Evolutionary conservation across 202 grass and related monocot genomes (phyloP).

Genomic region (Elaeis oleifera): DNA sequence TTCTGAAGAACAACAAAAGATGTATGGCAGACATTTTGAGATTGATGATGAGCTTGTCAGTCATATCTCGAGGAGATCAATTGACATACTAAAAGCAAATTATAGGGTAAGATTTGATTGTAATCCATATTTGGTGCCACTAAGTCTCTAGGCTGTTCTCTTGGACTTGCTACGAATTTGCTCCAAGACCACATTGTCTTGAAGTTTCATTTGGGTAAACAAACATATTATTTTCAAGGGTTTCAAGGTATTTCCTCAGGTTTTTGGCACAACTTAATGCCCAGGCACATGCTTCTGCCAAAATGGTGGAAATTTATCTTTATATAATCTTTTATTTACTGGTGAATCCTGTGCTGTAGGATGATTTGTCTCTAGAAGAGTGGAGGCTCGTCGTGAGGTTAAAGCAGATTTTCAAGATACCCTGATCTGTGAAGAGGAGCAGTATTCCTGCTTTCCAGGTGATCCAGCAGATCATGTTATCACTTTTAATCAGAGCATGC

Average conservation of each 20-base stretch:
- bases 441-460: neutral
- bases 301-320: neutral
- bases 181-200: too few relatives aligned
- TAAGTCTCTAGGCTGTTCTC: too few relatives aligned
- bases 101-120: conserved; percentile 54
- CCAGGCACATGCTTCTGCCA: too few relatives aligned
- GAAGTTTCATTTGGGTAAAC: too few relatives aligned
- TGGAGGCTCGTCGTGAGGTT: conserved; percentile 35
- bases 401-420: conserved; percentile 39
- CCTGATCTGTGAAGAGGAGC: neutral
- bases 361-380: conserved; percentile 36
- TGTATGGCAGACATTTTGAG: conserved; percentile 69
- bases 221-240: too few relatives aligned
- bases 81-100: conserved; percentile 70
- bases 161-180: too few relatives aligned
- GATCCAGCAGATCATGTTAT: too few relatives aligned
- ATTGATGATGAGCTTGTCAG: conserved; percentile 86
- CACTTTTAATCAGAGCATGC: too few relatives aligned
- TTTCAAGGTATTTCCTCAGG: too few relatives aligned
- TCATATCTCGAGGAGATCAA: conserved; percentile 61
- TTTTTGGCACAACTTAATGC: too few relatives aligned
- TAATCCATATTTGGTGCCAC: too few relatives aligned
- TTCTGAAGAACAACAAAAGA: conserved; percentile 81
- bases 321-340: neutral
- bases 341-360: conserved; percentile 14